Conservation (phyloP, 2,329 filamentous ascomycete genomes). For the Hymenotorrendiella dingleyae region DNA sequence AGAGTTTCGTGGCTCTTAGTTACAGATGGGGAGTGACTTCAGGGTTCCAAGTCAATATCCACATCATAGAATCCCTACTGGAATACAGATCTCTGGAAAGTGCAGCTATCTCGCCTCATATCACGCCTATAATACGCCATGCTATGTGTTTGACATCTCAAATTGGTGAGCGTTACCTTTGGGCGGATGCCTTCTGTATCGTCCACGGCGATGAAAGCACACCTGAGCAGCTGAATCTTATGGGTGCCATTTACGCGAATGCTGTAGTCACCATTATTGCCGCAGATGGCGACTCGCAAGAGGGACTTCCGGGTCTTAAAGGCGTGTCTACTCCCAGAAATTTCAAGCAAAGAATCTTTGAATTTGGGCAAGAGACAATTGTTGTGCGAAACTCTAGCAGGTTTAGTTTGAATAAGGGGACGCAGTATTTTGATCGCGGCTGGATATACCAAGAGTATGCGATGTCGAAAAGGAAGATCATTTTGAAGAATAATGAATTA, state of each 20-base stretch:
- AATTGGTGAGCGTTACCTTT: background rate
- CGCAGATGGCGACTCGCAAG: background rate
- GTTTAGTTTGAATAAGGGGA: background rate
- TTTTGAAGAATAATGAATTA: background rate
- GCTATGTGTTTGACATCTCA: background rate
- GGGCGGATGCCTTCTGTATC: background rate
- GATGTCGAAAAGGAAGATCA: background rate
- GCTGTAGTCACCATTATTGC: background rate
- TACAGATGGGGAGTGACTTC: background rate
- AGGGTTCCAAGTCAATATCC: background rate
- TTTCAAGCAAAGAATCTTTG: background rate
- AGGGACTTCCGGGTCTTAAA: background rate
- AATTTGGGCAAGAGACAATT: background rate
- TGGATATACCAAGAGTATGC: background rate
- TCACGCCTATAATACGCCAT: background rate
- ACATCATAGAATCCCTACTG: background rate
- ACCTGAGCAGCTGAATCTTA: background rate
- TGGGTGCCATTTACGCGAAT: constrained; percentile 1
- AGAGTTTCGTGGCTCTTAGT: background rate
- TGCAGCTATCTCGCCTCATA: background rate
- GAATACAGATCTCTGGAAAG: background rate
- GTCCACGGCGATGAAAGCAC: background rate
- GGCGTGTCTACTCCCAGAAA: background rate
- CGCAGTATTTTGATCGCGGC: background rate
- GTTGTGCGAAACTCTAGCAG: background rate